These are phyloP conservation scores for Annona squamosa DNA, from an alignment of 164 flowering plant species.

Conservation along the genomic window DNA sequence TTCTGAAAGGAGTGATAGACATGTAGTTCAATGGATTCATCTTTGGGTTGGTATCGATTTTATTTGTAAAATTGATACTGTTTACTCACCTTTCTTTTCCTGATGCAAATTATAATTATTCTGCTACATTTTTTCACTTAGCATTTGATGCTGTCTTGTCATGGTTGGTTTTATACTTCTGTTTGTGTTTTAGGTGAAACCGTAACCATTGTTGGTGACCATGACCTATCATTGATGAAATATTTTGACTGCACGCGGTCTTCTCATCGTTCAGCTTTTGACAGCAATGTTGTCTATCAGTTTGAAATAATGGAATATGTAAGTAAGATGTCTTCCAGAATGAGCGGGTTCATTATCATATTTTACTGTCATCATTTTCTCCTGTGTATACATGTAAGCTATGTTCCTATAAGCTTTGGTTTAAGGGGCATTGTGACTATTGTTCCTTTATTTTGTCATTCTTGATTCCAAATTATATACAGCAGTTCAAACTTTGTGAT, in stretches of 20 bases:
- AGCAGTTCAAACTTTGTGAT: too few species aligned
- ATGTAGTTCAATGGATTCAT: too few species aligned
- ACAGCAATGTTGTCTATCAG: conserved; percentile 84
- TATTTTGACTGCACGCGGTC: conserved; percentile 97
- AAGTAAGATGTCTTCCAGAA: conserved; percentile 19
- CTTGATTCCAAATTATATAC: too few species aligned
- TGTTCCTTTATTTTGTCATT: too few species aligned
- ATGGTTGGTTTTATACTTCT: not conserved
- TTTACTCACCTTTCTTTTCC: too few species aligned
- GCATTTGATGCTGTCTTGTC: not conserved
- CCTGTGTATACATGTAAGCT: not conserved
- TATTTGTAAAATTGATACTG: too few species aligned
- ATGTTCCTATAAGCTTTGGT: not conserved
- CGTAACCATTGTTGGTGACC: conserved; percentile 90
- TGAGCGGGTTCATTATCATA: not conserved
- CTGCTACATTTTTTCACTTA: not conserved
- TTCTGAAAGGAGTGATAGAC: too few species aligned
- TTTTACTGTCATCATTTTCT: not conserved
- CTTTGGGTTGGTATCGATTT: too few species aligned
- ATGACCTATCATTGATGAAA: conserved; percentile 73
- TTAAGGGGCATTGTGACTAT: too few species aligned
- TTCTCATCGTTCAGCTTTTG: conserved; percentile 89
- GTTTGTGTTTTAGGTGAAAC: conserved; percentile 66
- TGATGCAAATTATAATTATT: too few species aligned
- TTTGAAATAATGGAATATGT: conserved; percentile 99